Percentiles rank a stretch among this genome's conserved stretches.
Conservation (phyloP, 129 eudicot genomes). For the Flaveria robusta region DNA sequence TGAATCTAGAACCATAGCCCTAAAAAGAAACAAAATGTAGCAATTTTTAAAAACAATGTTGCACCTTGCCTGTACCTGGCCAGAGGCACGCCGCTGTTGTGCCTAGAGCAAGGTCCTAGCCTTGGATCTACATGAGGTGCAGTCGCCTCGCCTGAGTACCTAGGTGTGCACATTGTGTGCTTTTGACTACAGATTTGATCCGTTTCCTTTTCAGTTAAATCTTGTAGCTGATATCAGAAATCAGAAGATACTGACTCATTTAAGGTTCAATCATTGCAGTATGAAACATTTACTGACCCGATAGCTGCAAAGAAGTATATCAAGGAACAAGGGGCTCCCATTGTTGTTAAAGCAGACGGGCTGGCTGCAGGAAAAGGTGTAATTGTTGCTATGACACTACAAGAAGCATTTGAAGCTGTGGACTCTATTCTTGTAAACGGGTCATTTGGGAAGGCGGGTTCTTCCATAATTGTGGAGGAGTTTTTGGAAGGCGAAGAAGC, state of each 20-base stretch:
- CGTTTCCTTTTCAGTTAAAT: not conserved
- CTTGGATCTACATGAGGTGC: no score
- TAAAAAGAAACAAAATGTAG: no score
- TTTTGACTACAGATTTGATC: not conserved
- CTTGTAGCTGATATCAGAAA: not conserved
- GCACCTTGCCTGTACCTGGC: no score
- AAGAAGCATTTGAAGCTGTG: conserved; percentile 85
- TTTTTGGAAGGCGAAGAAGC: conserved; percentile 85
- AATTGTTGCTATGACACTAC: conserved; percentile 72
- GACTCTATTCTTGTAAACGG: conserved; percentile 75
- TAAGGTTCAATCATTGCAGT: conserved; percentile 45
- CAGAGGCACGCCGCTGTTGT: no score
- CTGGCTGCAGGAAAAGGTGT: conserved; percentile 95
- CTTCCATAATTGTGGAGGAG: conserved; percentile 71
- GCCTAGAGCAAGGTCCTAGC: no score
- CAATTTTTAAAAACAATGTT: no score
- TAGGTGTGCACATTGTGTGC: no score
- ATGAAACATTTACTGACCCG: conserved; percentile 75
- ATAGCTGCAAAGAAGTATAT: conserved; percentile 69
- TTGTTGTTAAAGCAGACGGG: conserved; percentile 85
- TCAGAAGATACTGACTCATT: not conserved
- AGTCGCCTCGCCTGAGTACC: no score
- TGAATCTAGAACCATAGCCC: no score
- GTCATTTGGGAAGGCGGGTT: conserved; percentile 48
- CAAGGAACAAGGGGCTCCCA: conserved; percentile 80